Evolutionary conservation across 768 basidiomycete species (phyloP).

Genomic region (Trametes elegans): DNA sequence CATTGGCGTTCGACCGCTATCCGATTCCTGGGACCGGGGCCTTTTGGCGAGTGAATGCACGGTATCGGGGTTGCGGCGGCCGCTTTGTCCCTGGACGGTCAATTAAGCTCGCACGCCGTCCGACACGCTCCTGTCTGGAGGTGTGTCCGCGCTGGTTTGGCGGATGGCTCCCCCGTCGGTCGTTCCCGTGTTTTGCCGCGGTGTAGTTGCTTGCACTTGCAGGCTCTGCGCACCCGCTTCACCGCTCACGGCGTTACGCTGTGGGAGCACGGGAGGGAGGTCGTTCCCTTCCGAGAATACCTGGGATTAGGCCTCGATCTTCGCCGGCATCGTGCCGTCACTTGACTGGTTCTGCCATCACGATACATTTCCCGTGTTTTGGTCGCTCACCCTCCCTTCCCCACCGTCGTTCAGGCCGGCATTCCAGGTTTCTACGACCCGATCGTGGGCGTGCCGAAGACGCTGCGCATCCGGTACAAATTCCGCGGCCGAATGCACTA

Average conservation of each 20-base stretch:
- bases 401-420: conserved; percentile 40
- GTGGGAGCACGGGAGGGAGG: background rate
- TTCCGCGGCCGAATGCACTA: conserved; percentile 76
- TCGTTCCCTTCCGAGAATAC: background rate
- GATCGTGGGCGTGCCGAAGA: conserved; percentile 69
- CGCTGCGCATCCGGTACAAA: conserved; percentile 67
- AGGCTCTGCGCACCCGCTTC: background rate
- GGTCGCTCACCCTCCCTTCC: background rate
- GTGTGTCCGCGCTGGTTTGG: conserved; percentile 1
- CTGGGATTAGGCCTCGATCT: background rate
- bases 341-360: conserved; percentile 13
- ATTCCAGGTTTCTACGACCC: conserved; percentile 91
- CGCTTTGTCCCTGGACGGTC: conserved; percentile 4
- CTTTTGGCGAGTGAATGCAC: background rate
- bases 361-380: background rate
- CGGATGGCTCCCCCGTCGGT: background rate
- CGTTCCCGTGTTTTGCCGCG: background rate
- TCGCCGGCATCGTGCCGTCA: conserved; percentile 12
- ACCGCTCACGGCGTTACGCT: background rate
- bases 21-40: conserved; percentile 7
- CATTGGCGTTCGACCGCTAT: background rate
- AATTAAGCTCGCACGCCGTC: conserved; percentile 4
- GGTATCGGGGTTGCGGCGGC: conserved; percentile 13
- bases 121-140: conserved; percentile 6
- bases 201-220: background rate